phyloP scores from a whole-genome alignment of 2,329 filamentous ascomycete species.

The Arthrobotrys musiformis region DNA sequence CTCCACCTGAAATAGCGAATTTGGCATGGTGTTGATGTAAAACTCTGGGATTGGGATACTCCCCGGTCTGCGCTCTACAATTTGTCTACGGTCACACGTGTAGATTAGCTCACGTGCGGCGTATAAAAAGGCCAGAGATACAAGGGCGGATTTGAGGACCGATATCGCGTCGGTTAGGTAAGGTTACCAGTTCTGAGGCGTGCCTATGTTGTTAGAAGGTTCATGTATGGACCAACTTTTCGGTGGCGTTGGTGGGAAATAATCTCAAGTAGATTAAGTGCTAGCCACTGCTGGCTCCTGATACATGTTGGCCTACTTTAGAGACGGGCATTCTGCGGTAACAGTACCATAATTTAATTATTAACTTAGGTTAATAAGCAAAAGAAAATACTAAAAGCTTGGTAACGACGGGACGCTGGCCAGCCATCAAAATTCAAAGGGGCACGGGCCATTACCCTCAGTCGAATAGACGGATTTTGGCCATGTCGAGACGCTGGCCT shows the following conservation, averaged over 20 bases:
- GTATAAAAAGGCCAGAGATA: background rate
- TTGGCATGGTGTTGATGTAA: slow-evolving; percentile 12
- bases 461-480: background rate
- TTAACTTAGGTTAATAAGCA: slow-evolving; percentile 25
- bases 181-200: background rate
- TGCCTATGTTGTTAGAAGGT: background rate
- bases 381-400: slow-evolving; percentile 31
- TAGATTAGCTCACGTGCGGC: slow-evolving; percentile 35
- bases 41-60: slow-evolving; percentile 28
- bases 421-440: slow-evolving; percentile 30
- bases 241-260: slow-evolving; percentile 13
- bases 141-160: slow-evolving; percentile 24
- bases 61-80: background rate
- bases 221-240: background rate
- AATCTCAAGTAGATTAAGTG: slow-evolving; percentile 42
- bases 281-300: background rate
- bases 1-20: slow-evolving; percentile 20
- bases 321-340: background rate
- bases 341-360: slow-evolving; percentile 21
- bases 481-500: slow-evolving; percentile 7
- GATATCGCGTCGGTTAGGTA: slow-evolving; percentile 36
- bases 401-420: slow-evolving; percentile 35
- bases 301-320: slow-evolving; percentile 2
- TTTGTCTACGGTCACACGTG: slow-evolving; percentile 12
- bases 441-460: slow-evolving; percentile 28